Base-by-base conservation (phyloP, 768 basidiomycete genomes). In the Lentinula sp. region DNA sequence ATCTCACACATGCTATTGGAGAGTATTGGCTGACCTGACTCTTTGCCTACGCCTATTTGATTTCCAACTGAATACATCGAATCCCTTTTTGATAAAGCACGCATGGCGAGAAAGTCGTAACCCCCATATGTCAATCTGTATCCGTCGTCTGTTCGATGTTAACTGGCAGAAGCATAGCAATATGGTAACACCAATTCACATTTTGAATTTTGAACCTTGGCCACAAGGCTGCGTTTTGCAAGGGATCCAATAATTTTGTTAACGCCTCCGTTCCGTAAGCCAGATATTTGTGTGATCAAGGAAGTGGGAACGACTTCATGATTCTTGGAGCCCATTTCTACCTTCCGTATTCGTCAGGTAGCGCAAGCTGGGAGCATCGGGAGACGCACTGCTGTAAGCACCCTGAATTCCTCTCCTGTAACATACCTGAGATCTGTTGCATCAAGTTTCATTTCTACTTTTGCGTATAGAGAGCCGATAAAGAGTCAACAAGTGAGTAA, bases 1-100 rank as follows among this genome's bases (percentile, higher is more conserved):
- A 37, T 57, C 15, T 43, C 61, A 16, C 10, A 59, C 55, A 42
- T 49, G 7, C 48, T 43, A 50, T 32, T 13, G 13, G 49, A 37
- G 68, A 82, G 3, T 48, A 28, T 48, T n/a, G 46, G 21, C 46
- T 60, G 61, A 89, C 96, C 95, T 55, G 92, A 93, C 75, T 99
- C 97, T 75, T 99, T 99, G 13, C 97, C 97, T 32, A 97, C 95
- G 34, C 97, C 97, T 68, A 99, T 95, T 76, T 97, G 93, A 70
- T 97, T 97, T 21, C 97, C 97, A 35, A 99, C 93, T 23, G 93
- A 92, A 65, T 88, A 77, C 75, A 99, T 82, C 0, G 91, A 85
- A 60, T 93, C 92, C 59, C 96, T 78, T 71, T 95, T 94, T 1
- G 92, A 94, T 71, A 98, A 77, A 2, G 97, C 90, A 37, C 94